Base-by-base conservation (phyloP, 106 monocot species). In the Dendrobium huoshanense region DNA sequence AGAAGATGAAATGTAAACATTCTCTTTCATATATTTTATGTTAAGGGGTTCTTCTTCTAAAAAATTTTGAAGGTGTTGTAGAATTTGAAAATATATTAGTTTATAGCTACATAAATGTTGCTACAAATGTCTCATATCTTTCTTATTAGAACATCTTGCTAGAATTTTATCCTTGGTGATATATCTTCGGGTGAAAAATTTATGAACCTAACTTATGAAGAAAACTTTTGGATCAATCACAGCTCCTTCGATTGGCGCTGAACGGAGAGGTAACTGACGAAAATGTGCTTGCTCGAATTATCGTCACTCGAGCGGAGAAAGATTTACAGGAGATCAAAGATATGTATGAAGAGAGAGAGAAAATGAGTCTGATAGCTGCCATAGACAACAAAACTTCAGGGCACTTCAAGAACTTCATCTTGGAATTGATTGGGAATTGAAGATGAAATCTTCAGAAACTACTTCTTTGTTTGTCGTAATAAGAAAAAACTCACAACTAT, bases 351-450 rank as follows among this genome's bases (percentile, higher is more conserved):
- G 80, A 88, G 61, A 89, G 91, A 73, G 80, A 55, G 48, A 91
- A 85, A 42, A 65, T 74, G 15, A 29, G 84, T 48, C 88, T 95
- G 15, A 89, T 81, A 7, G 75, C 88, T 9, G 89, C 89, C 29
- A 77, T 95, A 42, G 55, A 18, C 41, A 89, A 85, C 42, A 81
- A 81, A 24, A 89, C 85, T 33, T 91, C 87, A 24, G 91, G 95
- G 16, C 61, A 95, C 67, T 88, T 91, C 86, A 87, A 88, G 85
- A 56, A 11, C 56, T 93, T 95, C 42, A 85, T 95, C 13, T 85
- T 95, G 58, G 93, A 91, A 19, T 75, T 95, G 15, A 54, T 88
- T 3, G 93, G 91, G 25, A 88, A 88, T 49, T 88, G 55, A 87
- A 54, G 11, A 27, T 29, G 29, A 68, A 29, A 11, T 31, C 33